Percentiles rank a stretch among this genome's conserved stretches.
Conservation (phyloP, 352 stramenopile species). For the Phytophthora boehmeriae region DNA sequence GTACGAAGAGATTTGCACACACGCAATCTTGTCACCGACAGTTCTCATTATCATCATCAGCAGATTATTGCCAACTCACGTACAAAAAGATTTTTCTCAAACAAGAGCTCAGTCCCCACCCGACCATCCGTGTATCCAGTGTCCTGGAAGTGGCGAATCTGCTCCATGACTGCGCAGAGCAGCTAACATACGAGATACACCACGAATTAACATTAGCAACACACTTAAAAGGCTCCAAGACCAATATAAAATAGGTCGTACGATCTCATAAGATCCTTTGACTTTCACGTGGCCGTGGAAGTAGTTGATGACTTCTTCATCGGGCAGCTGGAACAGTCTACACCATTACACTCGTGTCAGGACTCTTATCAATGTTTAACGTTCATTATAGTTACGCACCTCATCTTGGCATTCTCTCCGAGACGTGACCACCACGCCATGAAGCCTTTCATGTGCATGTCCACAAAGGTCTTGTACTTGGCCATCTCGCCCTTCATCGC, state of each 20-base stretch:
- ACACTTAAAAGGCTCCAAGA: background rate
- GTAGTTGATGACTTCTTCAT: constrained; percentile 84
- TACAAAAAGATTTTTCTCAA: constrained; percentile 65
- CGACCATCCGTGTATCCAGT: constrained; percentile 92
- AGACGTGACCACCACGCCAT: constrained; percentile 63
- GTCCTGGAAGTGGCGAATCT: constrained; percentile 92
- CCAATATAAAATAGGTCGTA: constrained; percentile 28
- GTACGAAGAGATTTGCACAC: background rate
- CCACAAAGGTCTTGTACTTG: constrained; percentile 63
- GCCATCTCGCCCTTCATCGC: constrained; percentile 82
- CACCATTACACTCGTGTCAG: constrained; percentile 1
- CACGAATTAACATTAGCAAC: background rate
- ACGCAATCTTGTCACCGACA: no score
- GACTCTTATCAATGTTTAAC: background rate
- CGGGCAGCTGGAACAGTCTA: constrained; percentile 87
- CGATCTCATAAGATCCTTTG: constrained; percentile 91
- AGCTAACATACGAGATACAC: constrained; percentile 27
- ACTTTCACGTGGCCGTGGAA: constrained; percentile 87
- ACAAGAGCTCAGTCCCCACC: constrained; percentile 68
- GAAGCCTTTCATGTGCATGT: constrained; percentile 73
- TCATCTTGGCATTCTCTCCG: constrained; percentile 45
- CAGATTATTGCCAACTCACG: constrained; percentile 1
- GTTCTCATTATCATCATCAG: no score
- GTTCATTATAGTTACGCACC: constrained; percentile 24
- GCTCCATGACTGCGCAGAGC: constrained; percentile 90